Base-by-base conservation (phyloP, 176 grass and related monocot species). In the Triticum aestivum region DNA sequence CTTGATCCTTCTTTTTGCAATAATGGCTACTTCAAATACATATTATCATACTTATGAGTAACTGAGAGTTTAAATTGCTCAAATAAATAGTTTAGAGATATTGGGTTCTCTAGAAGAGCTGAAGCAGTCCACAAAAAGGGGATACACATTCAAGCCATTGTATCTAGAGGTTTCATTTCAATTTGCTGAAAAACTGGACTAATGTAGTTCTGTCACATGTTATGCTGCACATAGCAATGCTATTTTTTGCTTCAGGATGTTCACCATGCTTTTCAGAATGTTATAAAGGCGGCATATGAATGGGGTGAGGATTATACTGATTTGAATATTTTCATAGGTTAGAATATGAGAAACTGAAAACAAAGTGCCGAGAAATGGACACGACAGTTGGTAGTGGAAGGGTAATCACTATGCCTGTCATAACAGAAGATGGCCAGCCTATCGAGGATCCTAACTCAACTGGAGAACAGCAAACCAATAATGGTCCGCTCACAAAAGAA, bases 291-390 rank as follows among this genome's bases (percentile, higher is more conserved):
- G 79, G 9, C 68, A 84, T 37, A 68, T 66, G 42, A 15, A 35
- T 37, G 62, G 21, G 47, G 75, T 33, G 78, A 61, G 66, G 84
- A 64, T 62, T 75, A 83, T 85, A 83, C 81, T 87, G 67, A 73
- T 69, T 73, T 90, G 15, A 58, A 61, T 72, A 58, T 88, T 77
- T 75, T 91, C 59, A 54, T 93, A 98, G 97, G 88, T 90, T 85
- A 85, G 94, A 98, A 63, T 96, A 98, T 77, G 97, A 94, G 72
- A 92, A 81, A 82, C 72, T 98, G 78, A 98, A 98, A 88, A 70
- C 79, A 15, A 96, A 91, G 82, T 98, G 97, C 93, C 88, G 88
- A 85, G 97, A 98, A 62, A 98, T 98, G 92, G 96, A 98, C n/a
- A 69, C 67, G 2, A 71, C 88, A 58, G 89, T 98, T 21, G 94